Evolutionary conservation across 2,329 filamentous ascomycete genomes (phyloP).

Genomic region (Apiospora pterosperma): DNA sequence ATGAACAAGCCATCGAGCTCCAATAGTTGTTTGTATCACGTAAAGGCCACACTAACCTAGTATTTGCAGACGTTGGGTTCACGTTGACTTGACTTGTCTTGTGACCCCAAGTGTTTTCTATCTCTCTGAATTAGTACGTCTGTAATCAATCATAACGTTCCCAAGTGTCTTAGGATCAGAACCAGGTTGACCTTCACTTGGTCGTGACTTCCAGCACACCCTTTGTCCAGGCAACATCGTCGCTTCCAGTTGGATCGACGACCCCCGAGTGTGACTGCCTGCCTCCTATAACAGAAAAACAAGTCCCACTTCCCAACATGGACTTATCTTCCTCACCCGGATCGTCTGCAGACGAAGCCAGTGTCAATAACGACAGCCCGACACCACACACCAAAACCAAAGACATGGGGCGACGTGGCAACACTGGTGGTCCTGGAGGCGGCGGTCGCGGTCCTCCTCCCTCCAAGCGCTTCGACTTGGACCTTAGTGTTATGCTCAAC

Average conservation of each 20-base stretch:
- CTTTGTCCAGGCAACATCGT: background rate
- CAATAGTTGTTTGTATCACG: background rate
- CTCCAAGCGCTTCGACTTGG: constrained; percentile 41
- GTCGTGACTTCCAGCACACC: background rate
- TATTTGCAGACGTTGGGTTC: background rate
- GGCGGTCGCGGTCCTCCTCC: constrained; percentile 9
- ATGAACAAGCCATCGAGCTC: background rate
- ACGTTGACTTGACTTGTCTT: background rate
- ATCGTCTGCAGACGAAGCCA: constrained; percentile 7
- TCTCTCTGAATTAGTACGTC: background rate
- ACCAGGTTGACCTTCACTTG: background rate
- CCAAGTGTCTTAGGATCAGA: background rate
- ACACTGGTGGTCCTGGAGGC: background rate
- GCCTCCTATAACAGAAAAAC: background rate
- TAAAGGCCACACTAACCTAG: background rate
- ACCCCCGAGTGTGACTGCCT: background rate
- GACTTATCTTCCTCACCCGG: constrained; percentile 4
- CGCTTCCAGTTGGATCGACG: background rate
- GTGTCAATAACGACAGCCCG: constrained; percentile 4
- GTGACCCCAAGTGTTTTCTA: background rate
- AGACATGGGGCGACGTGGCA: background rate
- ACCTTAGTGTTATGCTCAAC: constrained; percentile 48
- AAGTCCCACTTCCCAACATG: background rate
- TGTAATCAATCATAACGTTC: background rate
- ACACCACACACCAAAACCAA: background rate